Evolutionary conservation across 768 basidiomycete species (phyloP).

Genomic region (Hypholoma fasciculare): DNA sequence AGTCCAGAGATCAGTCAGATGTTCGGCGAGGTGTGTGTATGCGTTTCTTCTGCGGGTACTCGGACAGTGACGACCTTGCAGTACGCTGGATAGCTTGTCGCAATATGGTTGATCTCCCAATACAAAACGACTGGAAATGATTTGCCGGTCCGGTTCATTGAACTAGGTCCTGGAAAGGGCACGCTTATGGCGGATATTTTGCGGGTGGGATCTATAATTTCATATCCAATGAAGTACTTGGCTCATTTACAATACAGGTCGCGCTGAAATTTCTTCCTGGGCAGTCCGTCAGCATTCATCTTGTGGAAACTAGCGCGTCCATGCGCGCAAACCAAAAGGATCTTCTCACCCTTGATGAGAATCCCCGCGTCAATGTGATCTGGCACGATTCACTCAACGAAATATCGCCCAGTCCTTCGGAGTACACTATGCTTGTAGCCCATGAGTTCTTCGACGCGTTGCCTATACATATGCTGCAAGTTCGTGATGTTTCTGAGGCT

Average conservation of each 20-base stretch:
- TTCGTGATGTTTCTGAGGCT: slow-evolving; percentile 27
- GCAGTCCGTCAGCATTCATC: slow-evolving; percentile 53
- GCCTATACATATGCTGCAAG: slow-evolving; percentile 89
- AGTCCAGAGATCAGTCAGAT: slow-evolving; percentile 96
- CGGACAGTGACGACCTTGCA: slow-evolving; percentile 39
- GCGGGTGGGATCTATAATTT: slow-evolving; percentile 51
- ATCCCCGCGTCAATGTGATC: slow-evolving; percentile 39
- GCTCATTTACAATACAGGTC: slow-evolving; percentile 36
- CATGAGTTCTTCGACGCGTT: slow-evolving; percentile 99
- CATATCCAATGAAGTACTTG: not conserved
- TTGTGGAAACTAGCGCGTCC: slow-evolving; percentile 78
- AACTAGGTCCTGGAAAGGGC: slow-evolving; percentile 93
- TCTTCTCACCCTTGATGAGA: slow-evolving; percentile 40
- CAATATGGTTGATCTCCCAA: slow-evolving; percentile 81
- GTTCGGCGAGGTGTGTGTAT: slow-evolving; percentile 84
- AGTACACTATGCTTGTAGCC: slow-evolving; percentile 85
- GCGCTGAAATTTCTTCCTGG: slow-evolving; percentile 45
- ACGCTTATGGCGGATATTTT: slow-evolving; percentile 90
- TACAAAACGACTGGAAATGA: slow-evolving; percentile 60
- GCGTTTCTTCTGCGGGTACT: slow-evolving; percentile 2
- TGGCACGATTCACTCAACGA: slow-evolving; percentile 82
- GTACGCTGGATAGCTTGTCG: slow-evolving; percentile 63
- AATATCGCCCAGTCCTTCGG: slow-evolving; percentile 45
- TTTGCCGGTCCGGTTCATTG: slow-evolving; percentile 66
- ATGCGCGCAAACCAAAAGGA: slow-evolving; percentile 65